Evolutionary conservation across 148 eudicot genomes (phyloP).

Genomic region (Dianthus caryophyllus): DNA sequence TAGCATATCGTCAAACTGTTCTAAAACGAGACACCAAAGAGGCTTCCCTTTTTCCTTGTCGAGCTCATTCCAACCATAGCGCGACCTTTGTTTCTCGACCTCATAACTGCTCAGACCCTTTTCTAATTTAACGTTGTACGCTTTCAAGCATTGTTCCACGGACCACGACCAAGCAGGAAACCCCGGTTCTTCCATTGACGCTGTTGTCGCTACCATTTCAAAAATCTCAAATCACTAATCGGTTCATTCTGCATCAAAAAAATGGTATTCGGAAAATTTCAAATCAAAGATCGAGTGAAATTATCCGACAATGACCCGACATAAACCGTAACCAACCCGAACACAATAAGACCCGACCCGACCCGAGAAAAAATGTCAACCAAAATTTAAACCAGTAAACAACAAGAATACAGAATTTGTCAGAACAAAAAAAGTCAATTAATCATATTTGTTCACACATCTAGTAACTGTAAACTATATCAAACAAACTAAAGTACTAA

Average conservation of each 20-base stretch:
- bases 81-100: constrained; percentile 49
- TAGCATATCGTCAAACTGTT: constrained; percentile 80
- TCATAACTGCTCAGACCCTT: constrained; percentile 57
- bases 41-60: constrained; percentile 71
- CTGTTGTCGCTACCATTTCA: constrained; percentile 24
- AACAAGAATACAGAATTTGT: constrained; percentile 1
- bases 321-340: no score
- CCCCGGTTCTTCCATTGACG: constrained; percentile 39
- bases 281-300: background rate
- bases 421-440: background rate
- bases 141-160: constrained; percentile 57
- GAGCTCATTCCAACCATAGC: constrained; percentile 71
- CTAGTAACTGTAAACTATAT: constrained; percentile 1
- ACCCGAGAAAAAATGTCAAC: no score
- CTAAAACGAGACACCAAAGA: constrained; percentile 64
- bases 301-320: background rate
- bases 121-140: constrained; percentile 49
- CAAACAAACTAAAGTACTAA: constrained; percentile 16
- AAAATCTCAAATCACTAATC: constrained; percentile 4
- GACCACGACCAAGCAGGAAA: constrained; percentile 65
- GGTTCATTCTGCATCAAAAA: constrained; percentile 20
- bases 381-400: background rate
- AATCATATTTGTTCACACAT: constrained; percentile 3
- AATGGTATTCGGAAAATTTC: background rate
- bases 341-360: no score